Base-by-base conservation (phyloP, 192 early-diverging fungal genomes). In the Podila minutissima region DNA sequence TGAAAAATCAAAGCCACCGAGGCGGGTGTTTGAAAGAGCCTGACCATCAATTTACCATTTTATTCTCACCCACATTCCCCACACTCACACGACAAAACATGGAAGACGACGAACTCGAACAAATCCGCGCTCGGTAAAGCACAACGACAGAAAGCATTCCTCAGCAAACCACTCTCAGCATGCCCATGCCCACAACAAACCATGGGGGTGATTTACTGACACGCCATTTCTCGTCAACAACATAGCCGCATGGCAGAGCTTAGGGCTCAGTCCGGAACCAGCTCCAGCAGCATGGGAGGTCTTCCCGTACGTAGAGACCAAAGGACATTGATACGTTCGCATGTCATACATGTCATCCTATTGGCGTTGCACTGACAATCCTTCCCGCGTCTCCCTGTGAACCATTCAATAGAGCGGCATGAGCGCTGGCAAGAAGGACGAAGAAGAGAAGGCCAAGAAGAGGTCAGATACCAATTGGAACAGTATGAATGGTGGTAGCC, bases 51-150 rank as follows among this genome's bases (percentile, higher is more conserved):
- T 17, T 61, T 38, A 59, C 20, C 51, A 38, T 72, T 63, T 53
- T 60, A 53, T 35, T 33, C 7, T 28, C 46, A n/a, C 46, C 31
- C 9, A 70, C 55, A 7, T 37, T 37, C 35, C 9, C 62, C 3
- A 29, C 29, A 71, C 37, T 29, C 61, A 72, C 55, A 17, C 35
- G 50, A 29, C n/a, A 50, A 66, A 63, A 63, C 65, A 92, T 92
- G 93, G 91, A 88, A 67, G 93, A 93, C 89, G 90, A 91, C 82
- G 94, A 95, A 74, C 89, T 95, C 33, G 86, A 86, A 77, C 88
- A 89, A 59, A 93, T 95, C 74, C 88, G 94, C 61, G 91, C 90
- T 46, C 87, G 88, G 72, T 89, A 93, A 59, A 17, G 37, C 62
- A 37, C 31, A 33, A 46, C 62, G 3, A 46, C 17, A 33, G 17